Base-by-base conservation (phyloP, 225 moss, liverwort and hornwort genomes). In the Takakia lepidozioides region DNA sequence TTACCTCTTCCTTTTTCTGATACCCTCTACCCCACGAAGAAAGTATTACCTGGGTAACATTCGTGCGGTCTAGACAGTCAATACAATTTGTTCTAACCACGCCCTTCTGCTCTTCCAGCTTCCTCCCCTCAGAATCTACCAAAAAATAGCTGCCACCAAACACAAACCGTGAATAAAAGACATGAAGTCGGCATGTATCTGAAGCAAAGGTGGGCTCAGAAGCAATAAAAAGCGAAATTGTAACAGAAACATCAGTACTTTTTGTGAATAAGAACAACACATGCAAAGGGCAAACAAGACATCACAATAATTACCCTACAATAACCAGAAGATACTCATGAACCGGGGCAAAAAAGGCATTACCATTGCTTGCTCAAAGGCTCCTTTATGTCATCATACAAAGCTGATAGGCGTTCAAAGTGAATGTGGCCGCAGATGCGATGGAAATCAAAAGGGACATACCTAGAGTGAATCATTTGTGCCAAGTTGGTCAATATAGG, bases 1-100 rank as follows among this genome's bases (percentile, higher is more conserved):
- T n/a, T n/a, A n/a, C n/a, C n/a, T n/a, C n/a, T n/a, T n/a, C n/a
- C n/a, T n/a, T n/a, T n/a, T n/a, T n/a, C n/a, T n/a, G n/a, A n/a
- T n/a, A n/a, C n/a, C n/a, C n/a, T n/a, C n/a, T n/a, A n/a, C n/a
- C n/a, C n/a, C n/a, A n/a, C n/a, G n/a, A n/a, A n/a, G 18, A 18
- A 18, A 16, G 16, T 22, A 13, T 29, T 22, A 92, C 92, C 85
- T 98, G 95, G 50, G 91, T 88, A 28, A 98, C 98, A 57, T 98
- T 98, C 19, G 98, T 98, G 34, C 98, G 91, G 64, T 98, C 98
- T 75, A 98, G 68, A 65, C 98, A 98, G 71, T 98, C 98, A 58
- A 98, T 79, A 57, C 98, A 98, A 43, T 98, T 98, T 28, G 83
- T 98, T 56, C 98, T 77, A 30, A 85, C 64, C 57, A 98, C 78